Conservation (phyloP, 164 flowering plant species). For the Vitis riparia region DNA sequence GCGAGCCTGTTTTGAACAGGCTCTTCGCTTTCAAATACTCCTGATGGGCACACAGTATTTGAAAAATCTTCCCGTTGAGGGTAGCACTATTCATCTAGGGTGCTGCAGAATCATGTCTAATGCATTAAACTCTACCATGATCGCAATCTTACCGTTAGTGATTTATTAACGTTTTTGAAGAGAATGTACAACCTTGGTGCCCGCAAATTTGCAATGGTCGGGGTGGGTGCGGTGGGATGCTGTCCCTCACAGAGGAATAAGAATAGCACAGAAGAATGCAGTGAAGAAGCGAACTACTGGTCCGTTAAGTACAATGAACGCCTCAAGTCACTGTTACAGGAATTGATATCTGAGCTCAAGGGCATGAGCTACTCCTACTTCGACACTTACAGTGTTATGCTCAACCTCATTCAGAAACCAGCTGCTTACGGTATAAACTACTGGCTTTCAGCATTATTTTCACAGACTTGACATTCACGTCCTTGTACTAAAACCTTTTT, state of each 20-base stretch:
- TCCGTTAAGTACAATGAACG: constrained; percentile 44
- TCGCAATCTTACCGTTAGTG: not conserved
- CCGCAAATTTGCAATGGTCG: constrained; percentile 52
- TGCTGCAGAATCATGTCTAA: not conserved
- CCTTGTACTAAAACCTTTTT: not conserved
- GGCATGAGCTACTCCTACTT: constrained; percentile 56
- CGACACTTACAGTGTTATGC: constrained; percentile 46
- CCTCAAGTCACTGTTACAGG: constrained; percentile 32
- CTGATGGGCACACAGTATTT: too few relatives aligned
- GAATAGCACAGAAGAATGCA: constrained; percentile 48
- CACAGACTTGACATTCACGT: not conserved
- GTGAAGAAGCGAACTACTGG: constrained; percentile 45
- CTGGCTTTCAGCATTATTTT: not conserved
- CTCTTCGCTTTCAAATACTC: too few relatives aligned
- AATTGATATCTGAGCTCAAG: constrained; percentile 40
- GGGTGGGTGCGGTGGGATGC: constrained; percentile 61
- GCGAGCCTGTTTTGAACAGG: too few relatives aligned
- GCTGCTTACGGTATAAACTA: constrained; percentile 43
- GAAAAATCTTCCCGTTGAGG: too few relatives aligned
- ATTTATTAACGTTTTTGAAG: constrained; percentile 33
- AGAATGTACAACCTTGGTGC: constrained; percentile 48
- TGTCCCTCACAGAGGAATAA: constrained; percentile 54
- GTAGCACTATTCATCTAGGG: too few relatives aligned
- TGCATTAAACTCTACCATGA: not conserved
- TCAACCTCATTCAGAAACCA: constrained; percentile 49